phyloP scores from a whole-genome alignment of 2,329 filamentous ascomycete species.

The Diplocarpon rosae region DNA sequence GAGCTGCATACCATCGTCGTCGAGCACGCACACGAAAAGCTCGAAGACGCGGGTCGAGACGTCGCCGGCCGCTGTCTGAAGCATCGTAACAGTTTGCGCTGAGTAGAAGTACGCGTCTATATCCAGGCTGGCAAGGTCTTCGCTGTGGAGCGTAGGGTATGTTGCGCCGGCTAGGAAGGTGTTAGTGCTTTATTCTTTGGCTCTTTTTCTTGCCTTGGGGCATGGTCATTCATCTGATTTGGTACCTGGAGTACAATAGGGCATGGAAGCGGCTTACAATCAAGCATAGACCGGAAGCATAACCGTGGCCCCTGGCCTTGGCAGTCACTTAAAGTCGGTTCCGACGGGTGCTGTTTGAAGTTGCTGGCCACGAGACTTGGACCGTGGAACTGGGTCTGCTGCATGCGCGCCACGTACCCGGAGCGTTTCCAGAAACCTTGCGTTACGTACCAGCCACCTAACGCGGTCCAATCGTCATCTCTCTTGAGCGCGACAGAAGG shows the following conservation, averaged over 20 bases:
- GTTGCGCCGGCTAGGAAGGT: conserved; percentile 29
- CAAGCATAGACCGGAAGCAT: conserved; percentile 30
- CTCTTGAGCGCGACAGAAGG: background rate
- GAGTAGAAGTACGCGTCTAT: conserved; percentile 29
- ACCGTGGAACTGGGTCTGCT: background rate
- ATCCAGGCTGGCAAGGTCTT: conserved; percentile 29
- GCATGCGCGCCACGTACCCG: conserved; percentile 11
- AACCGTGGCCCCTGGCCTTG: conserved; percentile 22
- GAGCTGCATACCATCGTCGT: conserved; percentile 17
- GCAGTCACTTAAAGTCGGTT: conserved; percentile 3
- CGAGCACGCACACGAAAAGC: conserved; percentile 27
- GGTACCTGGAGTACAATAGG: too few species aligned
- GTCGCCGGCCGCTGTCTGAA: conserved; percentile 16
- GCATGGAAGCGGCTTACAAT: conserved; percentile 18
- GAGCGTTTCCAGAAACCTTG: conserved; percentile 17
- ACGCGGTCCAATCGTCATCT: background rate
- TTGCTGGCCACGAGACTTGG: background rate
- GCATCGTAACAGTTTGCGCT: conserved; percentile 26
- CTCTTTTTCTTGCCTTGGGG: too few species aligned
- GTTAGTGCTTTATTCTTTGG: too few species aligned
- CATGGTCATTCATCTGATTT: too few species aligned
- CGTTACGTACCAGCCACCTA: conserved; percentile 11
- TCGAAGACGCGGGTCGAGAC: conserved; percentile 27
- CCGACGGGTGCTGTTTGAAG: too few species aligned
- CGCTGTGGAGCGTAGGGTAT: conserved; percentile 29